Evolutionary conservation across 768 basidiomycete genomes (phyloP).

Genomic region (Rhodocollybia butyracea): DNA sequence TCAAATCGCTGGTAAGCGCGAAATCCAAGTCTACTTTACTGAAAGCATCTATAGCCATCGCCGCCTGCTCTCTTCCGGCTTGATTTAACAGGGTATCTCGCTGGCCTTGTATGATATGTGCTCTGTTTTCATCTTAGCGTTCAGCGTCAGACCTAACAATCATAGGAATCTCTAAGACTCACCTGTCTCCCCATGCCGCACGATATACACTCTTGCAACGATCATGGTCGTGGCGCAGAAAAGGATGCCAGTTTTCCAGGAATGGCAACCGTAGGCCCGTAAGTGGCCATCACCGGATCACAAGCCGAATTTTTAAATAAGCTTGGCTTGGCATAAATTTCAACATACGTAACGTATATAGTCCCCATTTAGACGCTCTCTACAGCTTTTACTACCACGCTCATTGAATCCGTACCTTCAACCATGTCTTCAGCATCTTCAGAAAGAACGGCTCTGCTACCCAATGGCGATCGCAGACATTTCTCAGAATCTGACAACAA

Average conservation of each 20-base stretch:
- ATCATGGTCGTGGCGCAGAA: slow-evolving; percentile 17
- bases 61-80: slow-evolving; percentile 57
- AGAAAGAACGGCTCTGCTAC: slow-evolving; percentile 49
- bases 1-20: slow-evolving; percentile 72
- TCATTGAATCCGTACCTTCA: too few species aligned
- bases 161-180: too few species aligned
- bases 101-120: slow-evolving; percentile 72
- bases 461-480: slow-evolving; percentile 27
- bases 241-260: not conserved
- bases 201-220: slow-evolving; percentile 52
- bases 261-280: not conserved
- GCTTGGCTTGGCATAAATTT: not conserved
- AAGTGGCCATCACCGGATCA: not conserved
- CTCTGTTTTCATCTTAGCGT: slow-evolving; percentile 61
- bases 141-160: too few species aligned
- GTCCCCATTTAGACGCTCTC: too few species aligned
- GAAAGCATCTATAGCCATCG: slow-evolving; percentile 50
- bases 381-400: too few species aligned
- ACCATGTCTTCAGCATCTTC: slow-evolving; percentile 33
- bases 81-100: slow-evolving; percentile 66
- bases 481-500: slow-evolving; percentile 5
- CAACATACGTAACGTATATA: not conserved
- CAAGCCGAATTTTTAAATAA: not conserved
- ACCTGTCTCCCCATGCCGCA: slow-evolving; percentile 82
- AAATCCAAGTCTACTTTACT: slow-evolving; percentile 50